Evolutionary conservation across 1,139 yeast species (phyloP).

Genomic region (Lizanozyma gosingica): DNA sequence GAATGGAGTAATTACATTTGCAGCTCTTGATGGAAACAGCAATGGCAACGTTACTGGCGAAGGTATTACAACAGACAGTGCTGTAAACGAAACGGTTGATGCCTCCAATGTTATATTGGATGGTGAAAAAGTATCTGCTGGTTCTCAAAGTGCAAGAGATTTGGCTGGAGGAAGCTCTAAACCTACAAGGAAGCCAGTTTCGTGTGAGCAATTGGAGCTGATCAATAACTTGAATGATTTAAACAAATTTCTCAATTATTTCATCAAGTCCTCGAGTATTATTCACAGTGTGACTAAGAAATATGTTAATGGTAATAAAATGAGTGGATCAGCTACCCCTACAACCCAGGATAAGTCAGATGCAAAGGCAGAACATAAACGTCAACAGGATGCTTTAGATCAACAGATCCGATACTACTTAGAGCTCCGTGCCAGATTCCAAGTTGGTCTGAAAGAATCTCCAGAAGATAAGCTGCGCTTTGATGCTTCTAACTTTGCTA

Average conservation of each 20-base stretch:
- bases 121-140: background rate
- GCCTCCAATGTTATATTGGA: background rate
- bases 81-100: background rate
- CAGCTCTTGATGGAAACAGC: conserved; percentile 24
- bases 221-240: conserved; percentile 35
- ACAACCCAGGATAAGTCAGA: background rate
- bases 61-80: background rate
- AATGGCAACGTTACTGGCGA: background rate
- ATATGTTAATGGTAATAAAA: conserved; percentile 2
- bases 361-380: background rate
- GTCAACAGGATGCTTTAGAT: background rate
- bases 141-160: background rate
- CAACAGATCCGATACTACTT: background rate
- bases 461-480: background rate
- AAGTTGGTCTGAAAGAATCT: background rate
- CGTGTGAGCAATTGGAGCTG: conserved; percentile 29
- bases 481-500: background rate
- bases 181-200: conserved; percentile 3
- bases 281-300: conserved; percentile 35
- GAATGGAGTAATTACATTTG: conserved; percentile 38
- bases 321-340: background rate
- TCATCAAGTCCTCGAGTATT: conserved; percentile 30
- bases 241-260: conserved; percentile 33
- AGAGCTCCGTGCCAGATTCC: background rate
- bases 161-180: background rate